phyloP scores from a whole-genome alignment of 495 filamentous ascomycete species.

The Amniculicola lignicola region DNA sequence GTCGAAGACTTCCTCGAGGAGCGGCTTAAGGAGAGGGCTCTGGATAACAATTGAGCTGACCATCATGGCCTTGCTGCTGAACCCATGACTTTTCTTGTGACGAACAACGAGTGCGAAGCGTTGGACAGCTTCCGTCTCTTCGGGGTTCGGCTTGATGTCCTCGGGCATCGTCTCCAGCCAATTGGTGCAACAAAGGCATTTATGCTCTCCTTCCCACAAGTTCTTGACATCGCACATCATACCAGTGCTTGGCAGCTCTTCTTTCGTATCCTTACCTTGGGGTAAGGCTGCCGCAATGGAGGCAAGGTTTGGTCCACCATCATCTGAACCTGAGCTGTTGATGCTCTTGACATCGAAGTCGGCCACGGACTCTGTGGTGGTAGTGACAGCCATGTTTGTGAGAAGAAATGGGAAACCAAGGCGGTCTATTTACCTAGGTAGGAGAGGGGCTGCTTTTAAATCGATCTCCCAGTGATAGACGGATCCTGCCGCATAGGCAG shows the following conservation, averaged over 20 bases:
- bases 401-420: too few species aligned
- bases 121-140: conserved; percentile 29
- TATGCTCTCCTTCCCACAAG: conserved; percentile 22
- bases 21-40: conserved; percentile 58
- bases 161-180: conserved; percentile 27
- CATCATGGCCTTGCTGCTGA: conserved; percentile 35
- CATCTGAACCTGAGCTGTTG: conserved; percentile 1
- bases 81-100: conserved; percentile 14
- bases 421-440: too few species aligned
- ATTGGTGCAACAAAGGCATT: conserved; percentile 25
- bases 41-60: conserved; percentile 64
- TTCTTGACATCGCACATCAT: conserved; percentile 30
- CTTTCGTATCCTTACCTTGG: conserved; percentile 16
- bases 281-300: neutral
- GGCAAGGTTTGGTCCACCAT: neutral
- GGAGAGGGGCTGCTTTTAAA: too few species aligned
- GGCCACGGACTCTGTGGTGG: too few species aligned
- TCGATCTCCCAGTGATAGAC: too few species aligned
- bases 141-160: conserved; percentile 23
- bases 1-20: conserved; percentile 55
- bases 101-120: conserved; percentile 22
- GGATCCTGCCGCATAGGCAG: too few species aligned
- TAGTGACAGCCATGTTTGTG: too few species aligned
- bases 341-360: conserved; percentile 12
- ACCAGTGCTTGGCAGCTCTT: conserved; percentile 11